Evolutionary conservation across 805 yeast species (phyloP).

Genomic region (Lipomyces spencermartinsiae): DNA sequence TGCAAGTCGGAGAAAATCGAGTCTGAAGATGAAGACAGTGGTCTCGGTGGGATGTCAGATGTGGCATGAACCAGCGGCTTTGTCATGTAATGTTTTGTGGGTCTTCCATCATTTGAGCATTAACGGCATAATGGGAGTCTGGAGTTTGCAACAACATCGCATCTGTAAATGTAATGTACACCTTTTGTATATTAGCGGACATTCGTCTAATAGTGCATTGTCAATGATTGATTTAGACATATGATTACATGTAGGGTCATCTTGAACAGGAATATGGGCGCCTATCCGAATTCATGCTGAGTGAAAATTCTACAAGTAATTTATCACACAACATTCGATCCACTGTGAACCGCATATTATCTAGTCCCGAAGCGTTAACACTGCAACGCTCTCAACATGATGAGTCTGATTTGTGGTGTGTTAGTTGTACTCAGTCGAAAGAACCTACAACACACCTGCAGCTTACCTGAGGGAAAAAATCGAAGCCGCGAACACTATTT

Average conservation of each 20-base stretch:
- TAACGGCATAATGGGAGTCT: neutral
- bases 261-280: too few relatives aligned
- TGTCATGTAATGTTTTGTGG: neutral
- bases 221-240: neutral
- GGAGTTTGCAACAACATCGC: neutral
- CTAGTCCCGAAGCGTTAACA: conserved; percentile 49
- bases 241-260: neutral
- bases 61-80: neutral
- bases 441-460: neutral
- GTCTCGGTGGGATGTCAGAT: conserved; percentile 3
- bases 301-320: too few relatives aligned
- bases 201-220: neutral
- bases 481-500: conserved; percentile 90
- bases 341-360: too few relatives aligned
- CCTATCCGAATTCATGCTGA: too few relatives aligned
- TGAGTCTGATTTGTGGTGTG: conserved; percentile 57
- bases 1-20: conserved; percentile 22
- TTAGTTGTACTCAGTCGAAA: neutral
- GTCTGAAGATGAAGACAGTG: conserved; percentile 36
- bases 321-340: too few relatives aligned
- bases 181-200: neutral
- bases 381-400: conserved; percentile 89
- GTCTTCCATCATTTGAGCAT: neutral
- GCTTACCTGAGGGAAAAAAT: conserved; percentile 81
- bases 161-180: neutral